Base-by-base conservation (phyloP, 257 asterid species). In the Anisodus tanguticus region DNA sequence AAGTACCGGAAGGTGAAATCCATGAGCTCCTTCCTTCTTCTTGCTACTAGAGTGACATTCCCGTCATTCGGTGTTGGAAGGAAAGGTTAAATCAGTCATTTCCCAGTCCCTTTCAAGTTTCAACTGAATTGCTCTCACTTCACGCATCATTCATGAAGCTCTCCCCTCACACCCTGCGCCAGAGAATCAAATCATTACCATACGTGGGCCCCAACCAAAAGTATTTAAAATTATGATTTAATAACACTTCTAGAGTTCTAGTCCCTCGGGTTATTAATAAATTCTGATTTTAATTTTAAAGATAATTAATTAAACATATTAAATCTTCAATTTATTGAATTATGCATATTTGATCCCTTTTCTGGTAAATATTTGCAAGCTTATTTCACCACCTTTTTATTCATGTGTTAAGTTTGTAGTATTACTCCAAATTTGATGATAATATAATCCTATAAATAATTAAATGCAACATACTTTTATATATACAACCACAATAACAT, bases 121-220 rank as follows among this genome's bases (percentile, higher is more conserved):
- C 80, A 41, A 63, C 67, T 17, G 84, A 77, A 66, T 63, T 77
- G 13, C 60, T 37, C 17, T 60, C 51, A 26, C 59, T 16, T 86
- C 88, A 86, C 84, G 88, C 86, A 41, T 82, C 82, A 57, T 17
- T 10, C 88, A 69, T 86, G 88, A 86, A 10, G 13, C 59, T 12
- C 35, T 10, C 51, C 63, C 3, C 43, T 13, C 10, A 5, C 37
- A 47, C 66, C 15, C n/a, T 45, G 72, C 80, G 63, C 43, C 83
- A 15, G 83, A 59, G 63, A 82, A 76, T 85, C 83, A 58, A 74
- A 54, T 54, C 83, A 85, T 85, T 64, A 68, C 84, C 54, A 5
- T 12, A 17, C 37, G 31, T 55, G 58, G 57, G 19, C 1, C 69
- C 82, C 57, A 8, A 4, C n/a, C 12, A 17, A 47, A 43, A 16